A percentile compares a stretch with the other conserved stretches of the same genome.
These are phyloP conservation scores for Trichoderma oligosporum DNA, from an alignment of 2,329 filamentous ascomycete species.

Conservation along the genomic window DNA sequence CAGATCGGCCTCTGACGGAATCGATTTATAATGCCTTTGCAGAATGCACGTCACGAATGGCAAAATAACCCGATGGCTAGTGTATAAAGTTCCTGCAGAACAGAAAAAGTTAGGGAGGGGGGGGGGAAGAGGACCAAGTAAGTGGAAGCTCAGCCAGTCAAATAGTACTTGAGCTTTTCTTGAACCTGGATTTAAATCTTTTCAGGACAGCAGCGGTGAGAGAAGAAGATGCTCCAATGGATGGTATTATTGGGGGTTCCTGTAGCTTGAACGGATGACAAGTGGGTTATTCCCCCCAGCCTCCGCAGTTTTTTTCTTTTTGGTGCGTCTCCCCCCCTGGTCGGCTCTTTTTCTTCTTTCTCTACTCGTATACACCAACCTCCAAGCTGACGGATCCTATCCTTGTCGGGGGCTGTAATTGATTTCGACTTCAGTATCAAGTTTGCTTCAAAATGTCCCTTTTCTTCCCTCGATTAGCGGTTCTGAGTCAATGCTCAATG, in stretches of 20 bases:
- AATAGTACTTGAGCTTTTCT: background rate
- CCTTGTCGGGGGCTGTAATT: background rate
- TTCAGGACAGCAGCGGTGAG: slow-evolving; percentile 9
- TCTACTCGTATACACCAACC: no score
- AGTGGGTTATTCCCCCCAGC: background rate
- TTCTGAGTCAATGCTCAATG: no score
- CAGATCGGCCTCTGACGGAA: background rate
- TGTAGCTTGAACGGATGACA: background rate
- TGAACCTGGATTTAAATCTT: no score
- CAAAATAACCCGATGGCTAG: background rate
- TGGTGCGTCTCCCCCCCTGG: background rate
- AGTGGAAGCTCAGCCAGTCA: background rate
- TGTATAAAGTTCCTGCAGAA: slow-evolving; percentile 12
- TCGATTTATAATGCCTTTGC: no score
- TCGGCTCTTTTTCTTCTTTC: background rate
- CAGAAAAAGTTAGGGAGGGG: no score
- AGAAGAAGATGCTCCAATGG: background rate
- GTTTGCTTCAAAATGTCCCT: no score
- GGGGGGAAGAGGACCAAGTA: background rate
- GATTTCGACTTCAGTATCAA: background rate
- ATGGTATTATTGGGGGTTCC: no score
- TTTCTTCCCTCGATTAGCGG: no score
- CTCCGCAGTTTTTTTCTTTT: slow-evolving; percentile 5
- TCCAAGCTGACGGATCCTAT: no score
- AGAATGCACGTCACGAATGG: background rate